These are phyloP conservation scores for Ciborinia camelliae DNA, from an alignment of 2,329 filamentous ascomycete genomes.

Conservation along the genomic window DNA sequence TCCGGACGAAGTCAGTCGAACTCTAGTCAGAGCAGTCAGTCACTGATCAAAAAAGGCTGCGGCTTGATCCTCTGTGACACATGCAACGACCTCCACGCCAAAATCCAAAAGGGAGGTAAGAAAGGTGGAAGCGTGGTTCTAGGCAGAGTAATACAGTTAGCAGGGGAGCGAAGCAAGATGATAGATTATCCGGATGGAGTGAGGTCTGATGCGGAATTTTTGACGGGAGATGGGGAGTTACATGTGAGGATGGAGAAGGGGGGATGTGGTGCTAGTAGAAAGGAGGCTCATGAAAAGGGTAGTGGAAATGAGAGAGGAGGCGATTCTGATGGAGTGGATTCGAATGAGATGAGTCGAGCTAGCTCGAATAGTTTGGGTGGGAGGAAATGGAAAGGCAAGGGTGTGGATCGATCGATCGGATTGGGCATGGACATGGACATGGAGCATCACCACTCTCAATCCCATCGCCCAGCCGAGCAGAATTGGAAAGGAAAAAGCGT, in stretches of 20 bases:
- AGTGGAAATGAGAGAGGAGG: background rate
- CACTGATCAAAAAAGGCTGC: constrained; percentile 22
- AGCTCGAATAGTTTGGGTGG: background rate
- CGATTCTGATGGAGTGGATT: background rate
- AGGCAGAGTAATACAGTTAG: background rate
- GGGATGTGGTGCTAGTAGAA: background rate
- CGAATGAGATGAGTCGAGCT: background rate
- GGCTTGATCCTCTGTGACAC: constrained; percentile 30
- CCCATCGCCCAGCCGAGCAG: background rate
- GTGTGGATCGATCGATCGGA: background rate
- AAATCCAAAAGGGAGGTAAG: constrained; percentile 3
- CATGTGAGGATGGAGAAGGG: constrained; percentile 3
- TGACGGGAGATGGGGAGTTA: constrained; percentile 16
- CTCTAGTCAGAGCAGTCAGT: background rate
- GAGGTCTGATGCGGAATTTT: constrained; percentile 13
- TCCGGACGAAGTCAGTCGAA: background rate
- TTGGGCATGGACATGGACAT: no score
- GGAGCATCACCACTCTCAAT: no score
- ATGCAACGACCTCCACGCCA: constrained; percentile 19
- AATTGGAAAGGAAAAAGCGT: background rate
- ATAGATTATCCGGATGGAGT: constrained; percentile 14
- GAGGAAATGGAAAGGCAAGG: background rate
- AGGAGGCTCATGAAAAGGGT: background rate
- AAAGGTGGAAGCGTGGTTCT: background rate
- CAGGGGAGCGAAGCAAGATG: background rate